phyloP scores from a whole-genome alignment of 1,284 basidiomycete species.

The Fomitopsis pinicola region DNA sequence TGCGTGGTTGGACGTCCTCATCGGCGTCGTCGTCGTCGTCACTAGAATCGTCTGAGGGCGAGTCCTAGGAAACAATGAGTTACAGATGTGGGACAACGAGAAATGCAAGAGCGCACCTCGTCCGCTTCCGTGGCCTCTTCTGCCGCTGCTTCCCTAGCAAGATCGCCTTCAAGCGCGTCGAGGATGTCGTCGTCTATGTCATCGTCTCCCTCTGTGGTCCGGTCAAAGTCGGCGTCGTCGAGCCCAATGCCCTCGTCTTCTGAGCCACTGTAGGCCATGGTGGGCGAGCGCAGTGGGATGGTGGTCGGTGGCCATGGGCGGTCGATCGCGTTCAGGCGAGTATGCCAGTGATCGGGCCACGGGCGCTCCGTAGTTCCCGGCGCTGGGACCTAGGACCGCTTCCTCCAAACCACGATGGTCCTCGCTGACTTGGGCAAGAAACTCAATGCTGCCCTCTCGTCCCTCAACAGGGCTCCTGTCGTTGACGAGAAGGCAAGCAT shows the following conservation, averaged over 20 bases:
- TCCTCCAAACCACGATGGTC: slow-evolving; percentile 66
- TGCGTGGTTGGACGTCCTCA: slow-evolving; percentile 14
- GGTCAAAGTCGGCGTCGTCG: slow-evolving; percentile 45
- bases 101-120: slow-evolving; percentile 17
- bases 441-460: slow-evolving; percentile 91
- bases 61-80: slow-evolving; percentile 34
- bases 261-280: slow-evolving; percentile 58
- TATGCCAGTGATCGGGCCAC: neutral
- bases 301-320: slow-evolving; percentile 2
- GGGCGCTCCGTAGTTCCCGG: slow-evolving; percentile 1
- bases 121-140: slow-evolving; percentile 27
- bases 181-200: slow-evolving; percentile 53
- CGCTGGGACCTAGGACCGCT: neutral
- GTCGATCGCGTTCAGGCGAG: neutral
- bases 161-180: slow-evolving; percentile 43
- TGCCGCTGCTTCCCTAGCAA: slow-evolving; percentile 56
- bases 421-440: slow-evolving; percentile 93
- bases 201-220: slow-evolving; percentile 42
- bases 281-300: slow-evolving; percentile 2
- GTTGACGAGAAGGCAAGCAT: slow-evolving; percentile 80
- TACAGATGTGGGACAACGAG: neutral
- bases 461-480: slow-evolving; percentile 81
- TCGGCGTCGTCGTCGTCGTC: slow-evolving; percentile 39
- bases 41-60: slow-evolving; percentile 54
- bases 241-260: slow-evolving; percentile 48